Evolutionary conservation across 306 rosid species (phyloP), one percentile per base, ranked within the genome.

Genomic region (Fagus crenata): DNA sequence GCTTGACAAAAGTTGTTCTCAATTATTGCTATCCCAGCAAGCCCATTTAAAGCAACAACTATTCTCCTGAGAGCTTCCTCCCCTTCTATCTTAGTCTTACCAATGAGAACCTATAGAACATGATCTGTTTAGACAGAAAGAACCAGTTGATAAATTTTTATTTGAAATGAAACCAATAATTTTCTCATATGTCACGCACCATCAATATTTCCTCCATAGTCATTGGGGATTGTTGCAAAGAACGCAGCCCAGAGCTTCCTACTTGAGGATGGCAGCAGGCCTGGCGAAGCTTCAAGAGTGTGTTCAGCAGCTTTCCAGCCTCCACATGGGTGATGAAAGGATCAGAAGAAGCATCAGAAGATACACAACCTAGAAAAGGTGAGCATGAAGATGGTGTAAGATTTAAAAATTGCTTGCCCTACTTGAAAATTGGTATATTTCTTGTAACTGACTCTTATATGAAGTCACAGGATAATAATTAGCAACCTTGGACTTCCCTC

Each of bases 241-340:
- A 88, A 35, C 97, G 98, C 86, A 95, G 82, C 69, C 98, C 97
- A 43, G 96, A 92, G 81, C 97, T 90, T 86, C 98, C 97, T 58
- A 95, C 97, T 86, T 92, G 98, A 76, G 98, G 98, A 73, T 95
- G 98, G 83, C 98, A 95, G 83, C 98, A 90, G 69, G 98, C 98
- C 84, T 92, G 98, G 49, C 97, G 97, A 81, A 95, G 97, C 84
- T 95, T 95, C 84, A 95, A 79, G 76, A 95, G 96, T 71, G 97
- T 89, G 85, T 85, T 89, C 72, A 92, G 85, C 78, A 95, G 89
- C 85, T 95, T 92, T 82, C 97, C 93, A 39, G 97, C 97, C 89
- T 95, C 98, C 1, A 84, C 80, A 53, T 95, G 93, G 61, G 96
- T 92, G 84, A 95, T 84, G 51, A 86, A 85, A 77, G 84, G 72